Evolutionary conservation across 306 rosid species (phyloP).

Genomic region (Cucumis melo): DNA sequence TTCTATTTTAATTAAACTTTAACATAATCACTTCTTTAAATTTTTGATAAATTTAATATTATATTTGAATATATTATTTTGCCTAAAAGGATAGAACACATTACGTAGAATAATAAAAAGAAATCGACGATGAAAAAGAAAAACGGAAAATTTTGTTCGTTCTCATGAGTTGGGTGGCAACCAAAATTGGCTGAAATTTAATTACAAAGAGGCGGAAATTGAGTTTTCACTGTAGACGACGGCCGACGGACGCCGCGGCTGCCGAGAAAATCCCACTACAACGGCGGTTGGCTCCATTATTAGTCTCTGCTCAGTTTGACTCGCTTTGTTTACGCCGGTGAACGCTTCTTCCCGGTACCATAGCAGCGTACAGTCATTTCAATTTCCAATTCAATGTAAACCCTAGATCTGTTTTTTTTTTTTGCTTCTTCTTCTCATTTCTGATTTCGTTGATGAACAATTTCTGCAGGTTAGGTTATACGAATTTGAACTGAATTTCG

Average conservation of each 20-base stretch:
- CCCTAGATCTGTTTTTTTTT: slow-evolving; percentile 25
- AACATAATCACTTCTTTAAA: too few species aligned
- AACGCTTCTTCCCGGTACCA: not conserved
- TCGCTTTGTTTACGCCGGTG: not conserved
- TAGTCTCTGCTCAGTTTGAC: not conserved
- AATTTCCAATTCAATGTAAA: slow-evolving; percentile 2
- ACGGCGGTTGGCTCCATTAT: not conserved
- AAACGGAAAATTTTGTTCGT: not conserved
- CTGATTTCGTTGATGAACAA: not conserved
- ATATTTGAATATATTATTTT: too few species aligned
- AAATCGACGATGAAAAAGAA: not conserved
- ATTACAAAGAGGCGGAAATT: not conserved
- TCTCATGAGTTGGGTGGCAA: not conserved
- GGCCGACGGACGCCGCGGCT: not conserved
- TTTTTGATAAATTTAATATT: too few species aligned
- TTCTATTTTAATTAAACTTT: too few species aligned
- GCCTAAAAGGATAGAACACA: too few species aligned
- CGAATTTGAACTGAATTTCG: not conserved
- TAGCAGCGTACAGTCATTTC: too few species aligned
- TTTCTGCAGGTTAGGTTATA: slow-evolving; percentile 2
- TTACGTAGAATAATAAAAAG: too few species aligned
- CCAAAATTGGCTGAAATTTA: not conserved
- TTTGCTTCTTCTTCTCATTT: not conserved
- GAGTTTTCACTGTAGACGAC: not conserved
- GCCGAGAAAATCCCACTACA: not conserved